Conservation (phyloP, 495 filamentous ascomycete species). For the Saxophila tyrrhenica region DNA sequence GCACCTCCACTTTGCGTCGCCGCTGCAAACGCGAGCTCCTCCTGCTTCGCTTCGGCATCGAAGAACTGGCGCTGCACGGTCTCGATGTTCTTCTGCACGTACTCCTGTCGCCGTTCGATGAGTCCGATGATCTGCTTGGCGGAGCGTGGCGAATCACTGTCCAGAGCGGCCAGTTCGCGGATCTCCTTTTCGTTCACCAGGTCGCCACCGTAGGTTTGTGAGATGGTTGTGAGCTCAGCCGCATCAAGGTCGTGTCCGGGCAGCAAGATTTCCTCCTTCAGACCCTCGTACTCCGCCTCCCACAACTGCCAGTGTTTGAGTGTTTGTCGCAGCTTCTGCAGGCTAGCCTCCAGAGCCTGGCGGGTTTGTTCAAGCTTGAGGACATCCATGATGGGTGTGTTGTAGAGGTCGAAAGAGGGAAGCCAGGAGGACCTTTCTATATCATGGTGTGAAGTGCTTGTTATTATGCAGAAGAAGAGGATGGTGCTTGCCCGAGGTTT, state of each 20-base stretch:
- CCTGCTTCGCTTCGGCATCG: conserved; percentile 54
- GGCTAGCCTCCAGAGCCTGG: conserved; percentile 60
- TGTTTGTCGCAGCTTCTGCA: conserved; percentile 60
- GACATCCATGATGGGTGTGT: conserved; percentile 17
- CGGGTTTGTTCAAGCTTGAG: conserved; percentile 59
- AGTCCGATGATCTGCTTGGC: conserved; percentile 51
- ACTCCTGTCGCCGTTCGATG: conserved; percentile 69
- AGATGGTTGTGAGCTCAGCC: conserved; percentile 43
- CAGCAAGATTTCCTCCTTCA: conserved; percentile 63
- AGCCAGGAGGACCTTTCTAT: not conserved
- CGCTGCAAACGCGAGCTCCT: conserved; percentile 30
- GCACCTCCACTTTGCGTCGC: not conserved
- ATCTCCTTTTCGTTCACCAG: conserved; percentile 52
- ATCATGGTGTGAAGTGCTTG: not conserved
- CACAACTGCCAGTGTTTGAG: conserved; percentile 79
- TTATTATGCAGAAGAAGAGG: no score
- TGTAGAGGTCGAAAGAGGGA: not conserved
- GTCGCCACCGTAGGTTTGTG: conserved; percentile 38
- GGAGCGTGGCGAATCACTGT: conserved; percentile 36
- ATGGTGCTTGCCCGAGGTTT: no score
- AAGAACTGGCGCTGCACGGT: conserved; percentile 59
- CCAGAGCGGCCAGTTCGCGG: conserved; percentile 51
- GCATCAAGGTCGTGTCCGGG: conserved; percentile 39
- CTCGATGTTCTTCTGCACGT: conserved; percentile 69
- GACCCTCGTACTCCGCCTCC: conserved; percentile 80